Base-by-base conservation (phyloP, 495 filamentous ascomycete genomes). In the Geoglossum glabrum region DNA sequence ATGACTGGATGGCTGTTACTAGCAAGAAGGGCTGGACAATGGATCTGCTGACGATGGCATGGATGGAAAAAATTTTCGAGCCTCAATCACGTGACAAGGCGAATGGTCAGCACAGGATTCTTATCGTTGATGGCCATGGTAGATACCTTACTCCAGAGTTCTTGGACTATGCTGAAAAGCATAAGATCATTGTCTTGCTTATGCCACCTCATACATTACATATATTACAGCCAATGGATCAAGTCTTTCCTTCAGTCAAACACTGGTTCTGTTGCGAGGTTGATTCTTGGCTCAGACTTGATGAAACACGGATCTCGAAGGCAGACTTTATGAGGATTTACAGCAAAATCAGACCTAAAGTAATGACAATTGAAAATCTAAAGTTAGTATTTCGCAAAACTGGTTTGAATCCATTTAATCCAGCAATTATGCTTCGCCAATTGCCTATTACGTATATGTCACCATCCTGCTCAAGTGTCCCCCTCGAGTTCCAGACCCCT, bases 211-310 rank as follows among this genome's bases (percentile, higher is more conserved):
- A 55, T 28, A 55, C 51, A 31, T 55, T 21, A 11, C 51, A 55
- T 31, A 55, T 36, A 4, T 40, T 55, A 26, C 31, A 31, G 19
- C 31, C 31, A 9, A 30, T 64, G 50, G 60, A 65, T 27, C 15
- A 23, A n/a, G 43, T 47, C 7, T 47, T 47, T 47, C 43, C 43
- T 5, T 47, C 43, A 8, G 43, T 47, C 15, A 47, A 47, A 17
- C 43, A 47, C 19, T 47, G 15, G 43, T 47, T 47, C 15, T 17
- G 15, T 6, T 17, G 43, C 21, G 15, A 47, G 19, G 15, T 47
- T 17, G 15, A 47, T 5, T 5, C 3, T 47, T 17, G 19, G 5
- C 15, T 47, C 19, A 6, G 15, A 23, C 19, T 47, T 47, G 43
- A 17, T 23, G 43, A n/a, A 17, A 47, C 19, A 3, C 43, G 3